Conservation (phyloP, 2,329 filamentous ascomycete species). For the Diaporthe caulivora region DNA sequence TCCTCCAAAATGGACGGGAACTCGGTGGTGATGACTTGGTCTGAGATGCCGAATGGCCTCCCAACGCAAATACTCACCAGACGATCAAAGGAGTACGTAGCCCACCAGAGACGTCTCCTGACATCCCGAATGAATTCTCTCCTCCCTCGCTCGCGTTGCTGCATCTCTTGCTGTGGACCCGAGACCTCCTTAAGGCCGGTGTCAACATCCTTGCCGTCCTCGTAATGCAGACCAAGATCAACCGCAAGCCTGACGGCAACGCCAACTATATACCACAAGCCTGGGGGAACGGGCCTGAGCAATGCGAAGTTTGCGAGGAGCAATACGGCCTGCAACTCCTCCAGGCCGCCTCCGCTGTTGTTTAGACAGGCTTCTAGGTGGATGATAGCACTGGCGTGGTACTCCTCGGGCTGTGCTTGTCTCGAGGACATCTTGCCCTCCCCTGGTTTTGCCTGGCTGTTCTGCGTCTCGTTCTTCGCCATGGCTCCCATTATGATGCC, state of each 20-base stretch:
- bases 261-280: constrained; percentile 97
- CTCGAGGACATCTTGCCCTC: constrained; percentile 50
- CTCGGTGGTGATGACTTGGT: constrained; percentile 95
- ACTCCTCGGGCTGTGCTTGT: constrained; percentile 88
- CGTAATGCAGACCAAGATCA: constrained; percentile 91
- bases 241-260: constrained; percentile 91
- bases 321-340: constrained; percentile 93
- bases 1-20: constrained; percentile 93
- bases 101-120: constrained; percentile 93
- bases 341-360: constrained; percentile 87
- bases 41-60: constrained; percentile 92
- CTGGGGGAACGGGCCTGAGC: constrained; percentile 89
- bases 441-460: constrained; percentile 39
- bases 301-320: constrained; percentile 92
- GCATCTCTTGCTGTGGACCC: constrained; percentile 52
- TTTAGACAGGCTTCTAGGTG: constrained; percentile 90
- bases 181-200: constrained; percentile 66
- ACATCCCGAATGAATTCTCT: constrained; percentile 89
- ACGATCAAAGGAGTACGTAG: constrained; percentile 94
- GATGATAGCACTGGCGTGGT: constrained; percentile 93
- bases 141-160: constrained; percentile 68
- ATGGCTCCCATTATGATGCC: constrained; percentile 83
- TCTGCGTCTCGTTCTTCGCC: constrained; percentile 38
- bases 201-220: constrained; percentile 80
- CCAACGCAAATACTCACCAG: constrained; percentile 95